Conservation (phyloP, 2,329 filamentous ascomycete species). For the Cladosporium sp. region DNA sequence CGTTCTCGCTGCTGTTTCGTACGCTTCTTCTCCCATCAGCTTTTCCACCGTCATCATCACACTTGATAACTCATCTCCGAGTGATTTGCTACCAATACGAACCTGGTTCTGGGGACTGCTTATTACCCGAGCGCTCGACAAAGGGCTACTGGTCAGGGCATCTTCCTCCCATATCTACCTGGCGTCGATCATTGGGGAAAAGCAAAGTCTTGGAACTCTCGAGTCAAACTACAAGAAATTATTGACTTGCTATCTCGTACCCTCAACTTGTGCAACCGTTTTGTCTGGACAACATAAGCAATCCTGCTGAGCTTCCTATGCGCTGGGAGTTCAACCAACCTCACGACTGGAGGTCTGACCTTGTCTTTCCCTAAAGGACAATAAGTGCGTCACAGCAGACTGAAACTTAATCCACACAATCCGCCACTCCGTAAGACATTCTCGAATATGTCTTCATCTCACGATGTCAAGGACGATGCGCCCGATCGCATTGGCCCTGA, state of each 20-base stretch:
- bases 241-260: slow-evolving; percentile 5
- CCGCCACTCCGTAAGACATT: not conserved
- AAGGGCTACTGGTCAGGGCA: not conserved
- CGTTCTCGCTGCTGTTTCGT: not conserved
- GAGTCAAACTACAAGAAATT: not conserved
- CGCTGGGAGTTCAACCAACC: slow-evolving; percentile 26
- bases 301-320: slow-evolving; percentile 22
- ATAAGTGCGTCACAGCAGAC: not conserved
- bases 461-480: slow-evolving; percentile 41
- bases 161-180: not conserved
- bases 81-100: not conserved
- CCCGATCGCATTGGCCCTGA: slow-evolving; percentile 50
- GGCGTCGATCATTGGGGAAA: not conserved
- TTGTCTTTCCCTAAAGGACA: slow-evolving; percentile 1
- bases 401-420: not conserved
- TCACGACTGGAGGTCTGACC: slow-evolving; percentile 31
- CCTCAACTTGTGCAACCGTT: not conserved
- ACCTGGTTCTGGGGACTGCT: not conserved
- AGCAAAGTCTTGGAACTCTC: not conserved
- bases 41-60: not conserved
- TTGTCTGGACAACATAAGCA: not conserved
- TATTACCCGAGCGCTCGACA: not conserved
- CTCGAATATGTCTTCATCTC: slow-evolving; percentile 27
- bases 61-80: not conserved
- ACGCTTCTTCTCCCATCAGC: not conserved